phyloP scores from a whole-genome alignment of 345 rosid genomes.

The Eutrema yunnanense region DNA sequence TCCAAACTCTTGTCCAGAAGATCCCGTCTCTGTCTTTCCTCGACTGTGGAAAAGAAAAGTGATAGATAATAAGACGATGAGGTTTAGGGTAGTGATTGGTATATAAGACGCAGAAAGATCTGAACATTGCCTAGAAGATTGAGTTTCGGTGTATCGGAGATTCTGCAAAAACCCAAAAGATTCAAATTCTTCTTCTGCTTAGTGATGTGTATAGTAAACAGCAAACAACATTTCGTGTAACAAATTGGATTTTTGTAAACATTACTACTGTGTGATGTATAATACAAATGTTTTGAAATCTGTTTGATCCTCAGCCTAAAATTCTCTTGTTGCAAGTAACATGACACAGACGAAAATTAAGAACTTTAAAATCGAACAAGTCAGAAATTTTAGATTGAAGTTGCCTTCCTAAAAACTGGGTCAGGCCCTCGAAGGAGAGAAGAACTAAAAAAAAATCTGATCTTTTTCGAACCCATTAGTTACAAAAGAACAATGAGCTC shows the following conservation, averaged over 20 bases:
- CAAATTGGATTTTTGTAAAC: slow-evolving; percentile 3
- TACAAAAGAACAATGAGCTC: neutral
- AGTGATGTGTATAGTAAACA: slow-evolving; percentile 10
- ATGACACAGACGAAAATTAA: neutral
- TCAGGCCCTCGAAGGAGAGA: neutral
- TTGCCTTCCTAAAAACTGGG: neutral
- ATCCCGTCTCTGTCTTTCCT: slow-evolving; percentile 35
- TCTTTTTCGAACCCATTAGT: neutral
- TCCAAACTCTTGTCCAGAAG: slow-evolving; percentile 32
- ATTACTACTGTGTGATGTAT: neutral
- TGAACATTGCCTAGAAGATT: slow-evolving; percentile 10
- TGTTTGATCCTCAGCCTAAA: neutral
- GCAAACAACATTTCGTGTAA: neutral
- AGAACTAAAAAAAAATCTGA: neutral
- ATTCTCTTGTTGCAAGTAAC: neutral
- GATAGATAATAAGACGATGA: slow-evolving; percentile 8
- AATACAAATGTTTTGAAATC: neutral
- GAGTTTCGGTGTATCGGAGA: slow-evolving; percentile 15
- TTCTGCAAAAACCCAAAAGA: slow-evolving; percentile 6
- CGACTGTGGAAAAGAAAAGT: slow-evolving; percentile 5
- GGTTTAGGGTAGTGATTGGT: slow-evolving; percentile 25
- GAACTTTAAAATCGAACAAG: neutral
- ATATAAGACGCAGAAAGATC: neutral
- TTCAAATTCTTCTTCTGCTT: neutral
- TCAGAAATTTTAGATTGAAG: neutral